Base-by-base conservation (phyloP, 83 land plant species). In the Picea abies region DNA sequence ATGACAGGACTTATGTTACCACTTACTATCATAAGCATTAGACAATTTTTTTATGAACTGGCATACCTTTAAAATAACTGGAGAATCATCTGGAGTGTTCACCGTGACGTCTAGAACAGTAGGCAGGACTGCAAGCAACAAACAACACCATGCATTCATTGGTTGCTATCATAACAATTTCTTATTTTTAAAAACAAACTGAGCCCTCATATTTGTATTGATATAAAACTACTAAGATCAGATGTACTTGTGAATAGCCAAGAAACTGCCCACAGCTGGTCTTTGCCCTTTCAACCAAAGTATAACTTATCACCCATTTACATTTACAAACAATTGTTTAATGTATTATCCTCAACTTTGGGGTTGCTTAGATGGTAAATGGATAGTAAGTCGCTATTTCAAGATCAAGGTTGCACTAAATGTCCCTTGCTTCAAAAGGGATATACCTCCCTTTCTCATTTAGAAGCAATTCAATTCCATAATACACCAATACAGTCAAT, bases 11-110 rank as follows among this genome's bases (percentile, higher is more conserved):
- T 5, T 62, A 11, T 10, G 16, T 20, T 41, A 63, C 5, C 15
- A 10, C 73, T 2, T 14, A 60, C 14, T 29, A 23, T 35, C 2
- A 44, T 35, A 56, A n/a, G 25, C 63, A 41, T 66, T 64, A 35
- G 44, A 60, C 1, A 79, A 61, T 20, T 49, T 41, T 20, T 16
- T 16, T 3, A 39, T 23, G 39, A 52, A 4, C 1, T 49, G 16
- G 4, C 58, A 10, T 89, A 97, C 99, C 99, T 95, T 97, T 79
- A 97, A 87, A 37, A 87, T 68, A 15, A 97, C 87, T 84, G 91
- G 90, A 44, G 96, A 66, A 5, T 88, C 96, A 85, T 89, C 88
- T 11, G 99, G 99, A 35, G 94, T 95, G 63, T 88, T 85, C 25
- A 95, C 93, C 26, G 86, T 84, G 10, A 97, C 84, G 69, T 97